Evolutionary conservation across 148 eudicot species (phyloP), one percentile per base, ranked within the genome.

Genomic region (Rhododendron henanense): DNA sequence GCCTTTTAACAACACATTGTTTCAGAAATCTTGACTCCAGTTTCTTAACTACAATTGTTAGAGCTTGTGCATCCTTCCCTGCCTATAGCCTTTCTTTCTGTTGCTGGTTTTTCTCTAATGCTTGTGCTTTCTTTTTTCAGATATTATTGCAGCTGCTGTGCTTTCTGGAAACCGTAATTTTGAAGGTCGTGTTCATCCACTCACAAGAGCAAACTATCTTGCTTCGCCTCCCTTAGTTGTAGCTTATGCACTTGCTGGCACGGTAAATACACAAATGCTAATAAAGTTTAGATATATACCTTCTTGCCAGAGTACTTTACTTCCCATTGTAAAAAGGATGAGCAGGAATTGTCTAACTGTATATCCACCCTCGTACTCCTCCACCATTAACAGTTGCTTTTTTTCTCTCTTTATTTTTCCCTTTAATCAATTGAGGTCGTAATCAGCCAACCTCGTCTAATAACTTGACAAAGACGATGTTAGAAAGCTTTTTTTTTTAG

Each of bases 191-290:
- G 99, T 97, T 79, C 99, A 97, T 85, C 93, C 99, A 15, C 90
- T 95, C 79, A 97, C 98, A 67, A 90, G 99, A 90, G 99, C 99
- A 65, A 96, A 96, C 82, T 96, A 96, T 89, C 99, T 96, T 86
- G 98, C 98, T 85, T 96, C 99, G 19, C 99, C 99, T 82, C 98
- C 99, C 9, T 83, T 97, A 53, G 99, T 97, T 84, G 98, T 97
- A 69, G 99, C 99, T 48, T 97, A 95, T 89, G 99, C 99, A 76
- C 95, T 97, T 85, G 98, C 99, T 87, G 99, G 99, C 85, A 97
- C 98, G 87, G 99, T 97, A 94, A 85, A 89, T 81, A 65, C 35
- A 57, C 33, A 79, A 83, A 53, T 53, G 4, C 57, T 18, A 1
- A 9, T 37, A 14, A 14, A 71, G 51, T 4, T 25, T 3, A 16